A percentile compares a stretch with the other conserved stretches of the same genome.
Evolutionary conservation across 2,329 filamentous ascomycete species (phyloP).

Genomic region (Botrytis squamosa): DNA sequence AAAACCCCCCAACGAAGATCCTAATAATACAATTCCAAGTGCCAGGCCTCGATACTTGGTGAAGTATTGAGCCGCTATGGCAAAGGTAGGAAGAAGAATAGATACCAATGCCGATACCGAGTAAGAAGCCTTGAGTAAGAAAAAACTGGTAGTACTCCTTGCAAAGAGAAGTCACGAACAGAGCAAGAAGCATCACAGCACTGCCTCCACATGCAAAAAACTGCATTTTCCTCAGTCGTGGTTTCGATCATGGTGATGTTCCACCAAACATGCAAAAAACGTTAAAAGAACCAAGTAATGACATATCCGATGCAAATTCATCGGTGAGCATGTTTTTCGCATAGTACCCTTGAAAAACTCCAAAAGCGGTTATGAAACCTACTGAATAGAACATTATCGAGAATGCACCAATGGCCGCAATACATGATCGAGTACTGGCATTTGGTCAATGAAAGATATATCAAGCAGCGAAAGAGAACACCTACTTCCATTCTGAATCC

Average conservation of each 20-base stretch:
- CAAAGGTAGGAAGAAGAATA: constrained; percentile 33
- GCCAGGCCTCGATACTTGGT: constrained; percentile 26
- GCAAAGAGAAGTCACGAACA: constrained; percentile 34
- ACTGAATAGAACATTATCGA: constrained; percentile 36
- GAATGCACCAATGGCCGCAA: constrained; percentile 13
- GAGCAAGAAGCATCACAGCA: constrained; percentile 23
- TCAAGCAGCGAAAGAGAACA: background rate
- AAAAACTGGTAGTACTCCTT: constrained; percentile 40
- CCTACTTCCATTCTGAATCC: constrained; percentile 23
- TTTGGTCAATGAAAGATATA: background rate
- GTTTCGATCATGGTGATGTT: background rate
- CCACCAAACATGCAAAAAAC: constrained; percentile 35
- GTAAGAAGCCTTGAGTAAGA: constrained; percentile 34
- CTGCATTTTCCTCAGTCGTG: background rate
- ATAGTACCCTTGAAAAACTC: constrained; percentile 41
- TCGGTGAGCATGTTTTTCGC: constrained; percentile 24
- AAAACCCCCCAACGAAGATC: constrained; percentile 40
- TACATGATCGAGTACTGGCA: constrained; percentile 18
- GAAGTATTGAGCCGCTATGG: constrained; percentile 26
- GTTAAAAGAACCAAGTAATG: constrained; percentile 40
- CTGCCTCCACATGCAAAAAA: background rate
- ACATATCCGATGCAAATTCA: constrained; percentile 30
- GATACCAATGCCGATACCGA: constrained; percentile 32
- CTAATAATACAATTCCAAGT: constrained; percentile 33
- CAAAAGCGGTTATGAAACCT: constrained; percentile 40